phyloP scores from a whole-genome alignment of 2,329 filamentous ascomycete genomes.

The Pseudocercospora ulei region DNA sequence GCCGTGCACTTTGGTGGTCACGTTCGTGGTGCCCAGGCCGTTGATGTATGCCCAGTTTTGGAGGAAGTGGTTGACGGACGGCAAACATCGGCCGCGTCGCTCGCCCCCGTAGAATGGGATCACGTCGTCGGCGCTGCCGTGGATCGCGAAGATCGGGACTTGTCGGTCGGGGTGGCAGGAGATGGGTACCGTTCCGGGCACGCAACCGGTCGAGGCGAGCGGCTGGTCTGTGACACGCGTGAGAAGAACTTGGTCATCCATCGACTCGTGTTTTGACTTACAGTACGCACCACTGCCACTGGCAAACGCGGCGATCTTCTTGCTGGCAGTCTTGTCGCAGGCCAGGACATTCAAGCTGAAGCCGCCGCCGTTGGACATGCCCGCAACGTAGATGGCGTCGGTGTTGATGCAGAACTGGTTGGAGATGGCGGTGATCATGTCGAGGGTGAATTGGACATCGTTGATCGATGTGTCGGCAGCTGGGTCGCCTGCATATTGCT shows the following conservation, averaged over 20 bases:
- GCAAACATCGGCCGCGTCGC: constrained; percentile 25
- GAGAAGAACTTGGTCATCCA: not conserved
- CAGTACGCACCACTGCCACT: constrained; percentile 42
- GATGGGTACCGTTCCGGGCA: constrained; percentile 19
- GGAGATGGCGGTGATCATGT: constrained; percentile 37
- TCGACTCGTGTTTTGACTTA: constrained; percentile 5
- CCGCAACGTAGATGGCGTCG: constrained; percentile 39
- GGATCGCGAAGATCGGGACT: constrained; percentile 39
- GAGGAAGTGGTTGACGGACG: constrained; percentile 31
- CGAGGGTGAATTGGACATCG: constrained; percentile 40
- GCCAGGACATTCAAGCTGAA: constrained; percentile 41
- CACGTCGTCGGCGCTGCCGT: constrained; percentile 36
- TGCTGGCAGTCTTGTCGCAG: constrained; percentile 38
- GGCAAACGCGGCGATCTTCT: constrained; percentile 44
- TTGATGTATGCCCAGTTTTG: constrained; percentile 34
- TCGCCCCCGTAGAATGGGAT: constrained; percentile 38
- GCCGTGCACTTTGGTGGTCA: constrained; percentile 23
- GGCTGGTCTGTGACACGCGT: constrained; percentile 17
- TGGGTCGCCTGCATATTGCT: too few species aligned
- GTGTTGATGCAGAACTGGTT: constrained; percentile 40
- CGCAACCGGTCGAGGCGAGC: constrained; percentile 14
- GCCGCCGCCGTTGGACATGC: constrained; percentile 49
- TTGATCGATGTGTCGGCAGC: constrained; percentile 30
- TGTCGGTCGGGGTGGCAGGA: constrained; percentile 24
- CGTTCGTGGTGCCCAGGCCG: constrained; percentile 24